These are phyloP conservation scores for Paraurostyla sp. DNA, from an alignment of 73 alveolate species.

Conservation along the genomic window DNA sequence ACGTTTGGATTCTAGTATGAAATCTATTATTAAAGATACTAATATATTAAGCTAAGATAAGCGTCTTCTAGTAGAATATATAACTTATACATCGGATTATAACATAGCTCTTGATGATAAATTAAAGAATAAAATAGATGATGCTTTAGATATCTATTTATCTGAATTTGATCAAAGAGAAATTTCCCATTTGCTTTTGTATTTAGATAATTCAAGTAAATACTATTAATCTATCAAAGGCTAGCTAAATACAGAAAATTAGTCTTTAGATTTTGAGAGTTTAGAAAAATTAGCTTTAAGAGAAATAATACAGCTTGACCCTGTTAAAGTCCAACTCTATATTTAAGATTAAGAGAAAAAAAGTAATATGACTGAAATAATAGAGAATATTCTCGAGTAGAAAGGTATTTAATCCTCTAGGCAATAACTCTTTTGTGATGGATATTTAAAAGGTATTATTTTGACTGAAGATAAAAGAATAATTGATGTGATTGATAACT, in stretches of 20 bases:
- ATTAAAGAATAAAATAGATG: neutral
- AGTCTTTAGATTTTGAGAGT: neutral
- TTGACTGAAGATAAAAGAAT: neutral
- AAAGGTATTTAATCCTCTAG: neutral
- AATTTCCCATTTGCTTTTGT: neutral
- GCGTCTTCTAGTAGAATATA: neutral
- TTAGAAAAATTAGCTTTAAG: slow-evolving; percentile 36
- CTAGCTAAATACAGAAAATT: neutral
- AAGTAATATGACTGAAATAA: slow-evolving; percentile 2
- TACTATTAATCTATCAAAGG: neutral
- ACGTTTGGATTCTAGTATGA: neutral
- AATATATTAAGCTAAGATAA: neutral
- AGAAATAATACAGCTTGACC: neutral
- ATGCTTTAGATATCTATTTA: neutral
- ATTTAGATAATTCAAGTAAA: neutral
- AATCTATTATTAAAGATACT: slow-evolving; percentile 27
- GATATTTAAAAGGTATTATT: neutral
- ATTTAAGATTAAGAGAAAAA: neutral
- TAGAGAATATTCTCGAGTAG: neutral
- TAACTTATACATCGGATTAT: slow-evolving; percentile 1
- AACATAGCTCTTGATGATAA: neutral
- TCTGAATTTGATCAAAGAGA: neutral
- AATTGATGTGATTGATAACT: slow-evolving; percentile 27
- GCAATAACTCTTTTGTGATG: neutral
- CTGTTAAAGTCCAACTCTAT: neutral